These are phyloP conservation scores for Hymenoscyphus scutula DNA, from an alignment of 2,329 filamentous ascomycete species.

Conservation along the genomic window DNA sequence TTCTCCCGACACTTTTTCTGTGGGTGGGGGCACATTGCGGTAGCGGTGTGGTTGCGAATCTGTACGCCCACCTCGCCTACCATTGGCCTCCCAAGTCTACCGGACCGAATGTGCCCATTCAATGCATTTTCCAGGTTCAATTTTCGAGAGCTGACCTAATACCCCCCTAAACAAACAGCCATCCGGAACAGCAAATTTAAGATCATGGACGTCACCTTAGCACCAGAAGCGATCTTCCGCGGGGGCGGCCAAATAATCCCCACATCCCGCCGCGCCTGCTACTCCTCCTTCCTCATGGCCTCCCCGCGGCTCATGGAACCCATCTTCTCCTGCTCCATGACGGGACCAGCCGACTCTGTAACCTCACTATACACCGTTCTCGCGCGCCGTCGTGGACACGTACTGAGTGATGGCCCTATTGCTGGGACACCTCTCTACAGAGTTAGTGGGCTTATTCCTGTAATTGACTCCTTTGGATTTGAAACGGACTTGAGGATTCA, in stretches of 20 bases:
- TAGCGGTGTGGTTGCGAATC: slow-evolving; percentile 10
- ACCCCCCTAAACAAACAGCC: slow-evolving; percentile 48
- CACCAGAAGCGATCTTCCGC: slow-evolving; percentile 87
- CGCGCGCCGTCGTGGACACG: slow-evolving; percentile 83
- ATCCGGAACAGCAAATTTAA: slow-evolving; percentile 98
- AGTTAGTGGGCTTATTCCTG: slow-evolving; percentile 85
- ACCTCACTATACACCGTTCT: slow-evolving; percentile 89
- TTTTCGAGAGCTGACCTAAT: neutral
- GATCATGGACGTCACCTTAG: slow-evolving; percentile 85
- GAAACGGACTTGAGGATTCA: slow-evolving; percentile 96
- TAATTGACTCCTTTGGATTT: slow-evolving; percentile 97
- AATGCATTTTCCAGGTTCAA: slow-evolving; percentile 25
- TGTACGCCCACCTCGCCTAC: neutral
- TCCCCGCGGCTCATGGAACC: slow-evolving; percentile 96
- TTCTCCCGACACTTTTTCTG: slow-evolving; percentile 6
- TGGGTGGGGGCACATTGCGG: neutral
- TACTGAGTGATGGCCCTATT: slow-evolving; percentile 89
- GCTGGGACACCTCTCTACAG: slow-evolving; percentile 92
- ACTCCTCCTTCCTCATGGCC: slow-evolving; percentile 95
- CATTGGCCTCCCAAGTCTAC: slow-evolving; percentile 9
- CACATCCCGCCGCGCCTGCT: slow-evolving; percentile 86
- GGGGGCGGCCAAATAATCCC: slow-evolving; percentile 97
- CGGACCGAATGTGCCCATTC: slow-evolving; percentile 31
- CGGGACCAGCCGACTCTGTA: slow-evolving; percentile 85
- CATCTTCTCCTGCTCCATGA: slow-evolving; percentile 89